Base-by-base conservation (phyloP, 805 yeast species). In the Ogataea zsoltii region DNA sequence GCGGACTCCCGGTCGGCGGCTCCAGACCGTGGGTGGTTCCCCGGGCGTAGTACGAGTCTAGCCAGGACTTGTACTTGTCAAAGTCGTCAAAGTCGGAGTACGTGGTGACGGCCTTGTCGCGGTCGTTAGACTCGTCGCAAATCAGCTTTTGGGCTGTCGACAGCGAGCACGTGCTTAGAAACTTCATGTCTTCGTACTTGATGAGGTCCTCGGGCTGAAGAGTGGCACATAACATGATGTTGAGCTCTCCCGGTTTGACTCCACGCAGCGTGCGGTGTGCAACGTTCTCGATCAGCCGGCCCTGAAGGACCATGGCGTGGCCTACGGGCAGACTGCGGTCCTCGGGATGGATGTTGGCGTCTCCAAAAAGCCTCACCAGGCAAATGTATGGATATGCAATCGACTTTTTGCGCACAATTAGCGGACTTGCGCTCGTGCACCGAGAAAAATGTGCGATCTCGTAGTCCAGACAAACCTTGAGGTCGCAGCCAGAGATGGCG, bases 401-500 rank as follows among this genome's bases (percentile, higher is more conserved):
- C 15, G 56, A 51, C 17, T 47, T 55, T 35, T 49, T 38, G 21
- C 60, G 45, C 5, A 51, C 37, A 14, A 56, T 42, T 3, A 57
- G 30, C n/a, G 37, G 44, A 21, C 35, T 26, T 9, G 39, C 41
- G 38, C 31, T 26, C 14, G n/a, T 28, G 14, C 10, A 2, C 7
- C 25, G 13, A 4, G 63, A 56, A 43, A 58, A 58, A 49, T 76
- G 80, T 3, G 76, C 82, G 32, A 79, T 66, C 58, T 80, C 85
- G 54, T 72, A 78, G 45, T 79, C 82, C 62, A 69, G 59, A 26
- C 76, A 65, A 1, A 72, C 57, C 31, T 70, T 72, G 42, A 77
- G 61, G 9, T 75, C 79, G 25, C 74, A 75, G 0, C 82, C 82
- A 1, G 84, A 77, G 69, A 79, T 75, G 4, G 57, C 63, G 46